phyloP scores from a whole-genome alignment of 1,284 basidiomycete genomes.

The Coniophora puteana region DNA sequence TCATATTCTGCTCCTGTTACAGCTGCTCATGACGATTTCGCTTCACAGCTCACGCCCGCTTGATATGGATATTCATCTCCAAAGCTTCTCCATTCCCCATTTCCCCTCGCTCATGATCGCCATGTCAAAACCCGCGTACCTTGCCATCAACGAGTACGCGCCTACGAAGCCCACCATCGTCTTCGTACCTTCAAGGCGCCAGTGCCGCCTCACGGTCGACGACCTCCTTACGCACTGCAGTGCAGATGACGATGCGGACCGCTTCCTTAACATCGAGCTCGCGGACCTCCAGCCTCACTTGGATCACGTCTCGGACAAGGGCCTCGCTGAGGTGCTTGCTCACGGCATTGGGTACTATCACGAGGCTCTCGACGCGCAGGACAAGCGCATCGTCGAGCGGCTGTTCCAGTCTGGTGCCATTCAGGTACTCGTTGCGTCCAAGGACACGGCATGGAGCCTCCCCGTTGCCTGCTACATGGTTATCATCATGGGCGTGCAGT shows the following conservation, averaged over 20 bases:
- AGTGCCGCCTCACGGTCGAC: slow-evolving; percentile 90
- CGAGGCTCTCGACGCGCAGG: slow-evolving; percentile 88
- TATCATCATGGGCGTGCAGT: slow-evolving; percentile 97
- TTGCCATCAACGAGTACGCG: slow-evolving; percentile 90
- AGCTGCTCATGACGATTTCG: slow-evolving; percentile 8
- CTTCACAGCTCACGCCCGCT: slow-evolving; percentile 78
- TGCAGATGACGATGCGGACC: slow-evolving; percentile 81
- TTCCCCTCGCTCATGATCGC: slow-evolving; percentile 98
- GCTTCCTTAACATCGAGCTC: slow-evolving; percentile 89
- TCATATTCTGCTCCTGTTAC: background rate
- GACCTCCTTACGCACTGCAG: slow-evolving; percentile 89
- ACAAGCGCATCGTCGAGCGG: slow-evolving; percentile 92
- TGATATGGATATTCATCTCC: slow-evolving; percentile 96
- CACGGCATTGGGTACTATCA: slow-evolving; percentile 96
- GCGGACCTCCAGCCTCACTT: slow-evolving; percentile 86
- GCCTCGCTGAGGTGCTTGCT: slow-evolving; percentile 78
- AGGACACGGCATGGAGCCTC: slow-evolving; percentile 96
- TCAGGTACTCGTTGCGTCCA: slow-evolving; percentile 91
- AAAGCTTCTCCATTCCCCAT: slow-evolving; percentile 93
- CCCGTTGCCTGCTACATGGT: slow-evolving; percentile 96
- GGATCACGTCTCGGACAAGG: slow-evolving; percentile 78
- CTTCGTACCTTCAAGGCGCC: slow-evolving; percentile 93
- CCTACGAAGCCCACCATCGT: slow-evolving; percentile 84
- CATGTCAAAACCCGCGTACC: slow-evolving; percentile 98
- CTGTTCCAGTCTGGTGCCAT: slow-evolving; percentile 94